Evolutionary conservation across 1,284 basidiomycete genomes (phyloP).

Genomic region (Flammula alnicola): DNA sequence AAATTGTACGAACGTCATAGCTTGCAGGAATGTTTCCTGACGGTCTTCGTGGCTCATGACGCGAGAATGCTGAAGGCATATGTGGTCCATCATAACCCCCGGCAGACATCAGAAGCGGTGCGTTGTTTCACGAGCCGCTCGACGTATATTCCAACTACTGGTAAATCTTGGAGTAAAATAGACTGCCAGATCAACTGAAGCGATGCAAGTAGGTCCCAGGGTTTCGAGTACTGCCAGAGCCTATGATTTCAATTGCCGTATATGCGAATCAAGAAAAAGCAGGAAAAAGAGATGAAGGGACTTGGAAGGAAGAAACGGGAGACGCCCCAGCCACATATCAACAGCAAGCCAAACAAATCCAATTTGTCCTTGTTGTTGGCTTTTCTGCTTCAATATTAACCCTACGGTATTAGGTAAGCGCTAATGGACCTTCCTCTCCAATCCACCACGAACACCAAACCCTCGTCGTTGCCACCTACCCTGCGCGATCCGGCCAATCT

Average conservation of each 20-base stretch:
- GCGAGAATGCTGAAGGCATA: slow-evolving; percentile 31
- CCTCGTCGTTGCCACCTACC: slow-evolving; percentile 23
- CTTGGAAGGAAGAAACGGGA: slow-evolving; percentile 17
- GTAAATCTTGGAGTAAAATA: slow-evolving; percentile 16
- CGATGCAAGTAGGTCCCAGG: slow-evolving; percentile 1
- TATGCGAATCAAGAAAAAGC: slow-evolving; percentile 10
- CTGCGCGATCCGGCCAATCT: slow-evolving; percentile 55
- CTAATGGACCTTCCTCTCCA: slow-evolving; percentile 20
- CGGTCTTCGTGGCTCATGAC: slow-evolving; percentile 35
- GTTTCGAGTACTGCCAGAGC: slow-evolving; percentile 8
- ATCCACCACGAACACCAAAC: slow-evolving; percentile 12
- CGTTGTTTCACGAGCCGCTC: slow-evolving; percentile 15
- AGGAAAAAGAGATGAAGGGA: slow-evolving; percentile 15
- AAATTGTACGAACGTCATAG: slow-evolving; percentile 42
- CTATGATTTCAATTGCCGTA: neutral
- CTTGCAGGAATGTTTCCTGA: slow-evolving; percentile 32
- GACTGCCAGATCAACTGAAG: slow-evolving; percentile 9
- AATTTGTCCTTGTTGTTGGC: slow-evolving; percentile 15
- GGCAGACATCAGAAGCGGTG: slow-evolving; percentile 40
- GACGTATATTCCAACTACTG: slow-evolving; percentile 14
- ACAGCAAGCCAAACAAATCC: slow-evolving; percentile 27
- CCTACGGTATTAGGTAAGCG: slow-evolving; percentile 22
- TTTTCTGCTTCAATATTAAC: neutral
- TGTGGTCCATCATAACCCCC: slow-evolving; percentile 41
- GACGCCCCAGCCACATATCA: slow-evolving; percentile 20